Conservation (phyloP, 108 stramenopile species). For the Nitzschia sp. region DNA sequence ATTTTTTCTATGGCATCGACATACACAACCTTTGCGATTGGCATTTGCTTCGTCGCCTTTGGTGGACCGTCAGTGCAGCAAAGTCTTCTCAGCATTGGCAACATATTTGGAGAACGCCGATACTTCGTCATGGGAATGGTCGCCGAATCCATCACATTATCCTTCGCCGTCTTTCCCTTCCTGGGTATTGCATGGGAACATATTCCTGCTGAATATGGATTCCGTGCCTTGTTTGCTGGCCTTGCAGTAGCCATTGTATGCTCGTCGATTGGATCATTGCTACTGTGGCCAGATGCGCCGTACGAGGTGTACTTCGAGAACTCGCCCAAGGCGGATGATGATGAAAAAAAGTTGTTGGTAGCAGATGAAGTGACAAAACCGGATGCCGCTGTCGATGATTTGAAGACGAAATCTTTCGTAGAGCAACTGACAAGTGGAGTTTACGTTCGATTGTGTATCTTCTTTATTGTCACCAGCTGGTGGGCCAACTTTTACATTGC, state of each 20-base stretch:
- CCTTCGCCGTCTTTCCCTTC: conserved; percentile 36
- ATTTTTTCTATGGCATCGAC: conserved; percentile 15
- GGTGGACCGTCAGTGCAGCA: conserved; percentile 36
- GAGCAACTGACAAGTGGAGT: conserved; percentile 42
- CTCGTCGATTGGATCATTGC: conserved; percentile 25
- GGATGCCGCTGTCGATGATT: background rate
- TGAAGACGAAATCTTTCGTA: conserved; percentile 23
- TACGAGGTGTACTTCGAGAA: conserved; percentile 12
- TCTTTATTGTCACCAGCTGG: conserved; percentile 46
- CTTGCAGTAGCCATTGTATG: conserved; percentile 5
- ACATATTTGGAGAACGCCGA: conserved; percentile 31
- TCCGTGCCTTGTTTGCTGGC: conserved; percentile 27
- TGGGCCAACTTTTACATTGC: conserved; percentile 62
- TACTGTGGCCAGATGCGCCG: conserved; percentile 39
- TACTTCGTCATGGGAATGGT: conserved; percentile 36
- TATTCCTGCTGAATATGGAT: conserved; percentile 14
- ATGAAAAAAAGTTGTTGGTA: background rate
- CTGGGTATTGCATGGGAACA: conserved; percentile 31
- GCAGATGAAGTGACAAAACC: background rate
- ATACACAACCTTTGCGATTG: conserved; percentile 15
- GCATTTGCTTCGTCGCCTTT: conserved; percentile 34
- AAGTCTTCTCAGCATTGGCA: conserved; percentile 29
- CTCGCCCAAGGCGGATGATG: background rate
- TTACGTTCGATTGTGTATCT: conserved; percentile 39
- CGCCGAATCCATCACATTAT: conserved; percentile 29